Evolutionary conservation across 202 grass and related monocot species (phyloP), one percentile per base, ranked within the genome.

Genomic region (Schoenoplectus tabernaemontani): DNA sequence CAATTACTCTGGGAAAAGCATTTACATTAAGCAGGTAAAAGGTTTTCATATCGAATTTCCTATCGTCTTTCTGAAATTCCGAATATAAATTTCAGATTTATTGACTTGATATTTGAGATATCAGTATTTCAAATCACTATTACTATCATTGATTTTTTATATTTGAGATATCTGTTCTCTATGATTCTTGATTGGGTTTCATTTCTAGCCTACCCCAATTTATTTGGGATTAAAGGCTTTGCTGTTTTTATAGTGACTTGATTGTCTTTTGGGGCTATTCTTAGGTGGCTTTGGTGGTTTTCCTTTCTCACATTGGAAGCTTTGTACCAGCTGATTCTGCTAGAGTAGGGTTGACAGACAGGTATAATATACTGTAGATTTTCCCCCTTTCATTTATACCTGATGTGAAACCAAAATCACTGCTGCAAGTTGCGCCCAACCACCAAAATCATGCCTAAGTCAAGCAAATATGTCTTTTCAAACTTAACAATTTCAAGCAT

Each of bases 281-380:
- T 88, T 86, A 97, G 94, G 94, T 97, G 83, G 91, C 94, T 71
- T 92, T 93, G 86, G 81, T 97, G 54, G 87, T 97, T 90, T 97
- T 93, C 78, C 91, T 97, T 88, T 89, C 94, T 86, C 94, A 97
- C 79, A 89, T 93, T 46, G 94, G 94, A 90, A 97, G 94, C 84
- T 97, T 97, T 85, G 91, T 97, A 84, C 94, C 91, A 76, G 94
- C 94, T 89, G 91, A 97, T 85, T 93, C 87, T 88, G 94, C 94
- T 78, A 90, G 84, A 82, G 54, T 97, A 84, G 94, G 91, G 41
- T 86, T 97, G 81, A 90, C 87, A 53, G 94, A 97, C 82, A 93
- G 94, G 94, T 97, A 82, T 81, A 74, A 64, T 72, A 20, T 53
- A 79, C 50, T 41, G 23, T 16, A 28, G 34, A 33, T 16, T 17